Base-by-base conservation (phyloP, 257 asterid species). In the Cordia subcordata region DNA sequence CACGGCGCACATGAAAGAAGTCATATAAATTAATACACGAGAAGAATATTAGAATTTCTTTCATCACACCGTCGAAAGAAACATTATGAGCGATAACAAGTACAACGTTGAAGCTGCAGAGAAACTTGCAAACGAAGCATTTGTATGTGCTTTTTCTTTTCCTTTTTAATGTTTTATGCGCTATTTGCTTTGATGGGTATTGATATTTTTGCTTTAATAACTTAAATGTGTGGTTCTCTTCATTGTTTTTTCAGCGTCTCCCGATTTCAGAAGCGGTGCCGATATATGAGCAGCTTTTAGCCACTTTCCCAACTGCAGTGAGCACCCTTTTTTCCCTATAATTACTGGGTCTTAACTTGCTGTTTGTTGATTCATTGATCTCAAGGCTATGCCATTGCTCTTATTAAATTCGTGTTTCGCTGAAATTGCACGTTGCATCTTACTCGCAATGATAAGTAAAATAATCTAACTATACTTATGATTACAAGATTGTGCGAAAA, bases 241-340 rank as follows among this genome's bases (percentile, higher is more conserved):
- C 27, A 61, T 32, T 49, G 55, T 47, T 65, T 60, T 80, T n/a
- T n/a, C n/a, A 93, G 99, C 87, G 81, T 20, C 53, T 81, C 77
- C 86, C 94, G 27, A 81, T 89, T 40, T 68, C 91, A 4, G 94
- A 83, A 40, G 94, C 97, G 49, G 81, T 77, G 70, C 90, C 94
- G 8, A 68, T 86, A 53, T 93, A 93, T 49, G 99, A 93, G 72
- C 88, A 83, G 58, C 97, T 93, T 56, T 66, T 93, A 53, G 78
- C 93, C 61, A 80, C 85, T 10, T 93, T 71, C 62, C 99, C 99
- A 16, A 89, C 97, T 46, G 80, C 95, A 75, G 99, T 92, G 65
- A 72, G 66, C 37, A 19, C 62, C 54, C 49, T 45, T 17, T 52
- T 49, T 22, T 42, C 10, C n/a, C 40, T 20, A 13, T 37, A 13